Percentiles rank a stretch among this genome's conserved stretches.
Conservation (phyloP, 164 flowering plant genomes). For the Echeveria elegans region DNA sequence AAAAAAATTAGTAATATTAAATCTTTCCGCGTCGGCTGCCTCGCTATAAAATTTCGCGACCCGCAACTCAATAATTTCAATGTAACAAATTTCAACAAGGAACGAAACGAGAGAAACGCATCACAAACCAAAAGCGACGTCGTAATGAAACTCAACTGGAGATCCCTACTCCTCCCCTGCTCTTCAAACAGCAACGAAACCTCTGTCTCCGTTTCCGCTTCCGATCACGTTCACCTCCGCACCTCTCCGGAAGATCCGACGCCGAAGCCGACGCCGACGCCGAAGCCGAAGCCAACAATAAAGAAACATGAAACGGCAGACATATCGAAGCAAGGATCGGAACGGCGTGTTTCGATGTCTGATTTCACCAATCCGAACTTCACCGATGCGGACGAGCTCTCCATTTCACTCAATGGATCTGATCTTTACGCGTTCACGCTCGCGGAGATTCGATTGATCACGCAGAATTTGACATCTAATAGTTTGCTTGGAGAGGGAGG, state of each 20-base stretch:
- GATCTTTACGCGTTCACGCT: conserved; percentile 43
- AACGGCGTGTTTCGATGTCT: conserved; percentile 28
- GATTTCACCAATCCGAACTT: conserved; percentile 28
- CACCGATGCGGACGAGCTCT: conserved; percentile 40
- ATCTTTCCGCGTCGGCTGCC: too few relatives aligned
- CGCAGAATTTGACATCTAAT: conserved; percentile 45
- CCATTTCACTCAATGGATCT: conserved; percentile 44
- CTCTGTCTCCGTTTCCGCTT: background rate
- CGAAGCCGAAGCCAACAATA: too few relatives aligned
- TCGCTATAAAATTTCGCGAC: too few relatives aligned
- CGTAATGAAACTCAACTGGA: background rate
- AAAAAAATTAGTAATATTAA: too few relatives aligned
- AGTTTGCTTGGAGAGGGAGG: conserved; percentile 76
- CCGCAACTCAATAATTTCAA: too few relatives aligned
- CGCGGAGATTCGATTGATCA: conserved; percentile 46
- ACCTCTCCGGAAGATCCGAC: background rate
- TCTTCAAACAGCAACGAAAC: background rate
- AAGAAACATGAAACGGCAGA: background rate
- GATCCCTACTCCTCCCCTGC: background rate
- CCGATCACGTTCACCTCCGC: background rate
- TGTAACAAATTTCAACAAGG: background rate
- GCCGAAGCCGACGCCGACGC: too few relatives aligned
- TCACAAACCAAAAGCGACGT: background rate
- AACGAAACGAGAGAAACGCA: background rate
- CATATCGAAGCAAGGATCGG: conserved; percentile 20